Evolutionary conservation across 495 filamentous ascomycete species (phyloP), one percentile per base, ranked within the genome.

Genomic region (Cercophora samala): DNA sequence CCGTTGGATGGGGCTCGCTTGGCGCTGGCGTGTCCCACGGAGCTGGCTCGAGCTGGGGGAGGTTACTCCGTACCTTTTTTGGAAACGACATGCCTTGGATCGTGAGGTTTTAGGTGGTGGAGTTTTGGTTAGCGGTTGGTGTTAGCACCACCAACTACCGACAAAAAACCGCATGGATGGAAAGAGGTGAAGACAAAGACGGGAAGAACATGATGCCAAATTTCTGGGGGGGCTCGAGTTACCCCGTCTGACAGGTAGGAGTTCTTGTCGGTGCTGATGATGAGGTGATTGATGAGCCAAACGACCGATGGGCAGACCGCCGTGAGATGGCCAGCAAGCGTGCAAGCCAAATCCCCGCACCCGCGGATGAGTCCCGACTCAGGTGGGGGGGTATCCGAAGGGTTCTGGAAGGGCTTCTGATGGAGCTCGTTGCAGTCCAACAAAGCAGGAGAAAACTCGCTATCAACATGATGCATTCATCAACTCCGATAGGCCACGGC

Each of bases 21-120:
- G 18, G 60, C 24, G 60, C 9, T 25, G 58, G 58, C 58, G 23
- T 60, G 58, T 23, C 58, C 37, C 13, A 46, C 37, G 37, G 37
- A 17, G 24, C 21, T 26, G 58, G 26, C 58, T 18, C 23, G 24
- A 25, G 23, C 17, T 22, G 24, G 24, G 5, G 3, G 15, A 29
- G 25, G 60, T 62, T 32, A 25, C 26, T 26, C 32, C 21, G 60
- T 62, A 62, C 29, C 60, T 62, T 60, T 60, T 60, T 58, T 60
- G 26, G 58, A 23, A n/a, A 62, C 32, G 60, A 62, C 60, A 62
- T 42, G 24, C 26, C 60, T 37, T 62, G 53, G 22, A 62, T 62
- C 60, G 60, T 62, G 60, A 62, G 26, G 6, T 62, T 62, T 62
- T 21, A 5, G 24, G 29, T 8, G 37, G 37, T 13, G 37, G 37